A percentile compares a stretch with the other conserved stretches of the same genome.
Conservation (phyloP, 2,329 filamentous ascomycete species). For the Remersonia thermophila region DNA sequence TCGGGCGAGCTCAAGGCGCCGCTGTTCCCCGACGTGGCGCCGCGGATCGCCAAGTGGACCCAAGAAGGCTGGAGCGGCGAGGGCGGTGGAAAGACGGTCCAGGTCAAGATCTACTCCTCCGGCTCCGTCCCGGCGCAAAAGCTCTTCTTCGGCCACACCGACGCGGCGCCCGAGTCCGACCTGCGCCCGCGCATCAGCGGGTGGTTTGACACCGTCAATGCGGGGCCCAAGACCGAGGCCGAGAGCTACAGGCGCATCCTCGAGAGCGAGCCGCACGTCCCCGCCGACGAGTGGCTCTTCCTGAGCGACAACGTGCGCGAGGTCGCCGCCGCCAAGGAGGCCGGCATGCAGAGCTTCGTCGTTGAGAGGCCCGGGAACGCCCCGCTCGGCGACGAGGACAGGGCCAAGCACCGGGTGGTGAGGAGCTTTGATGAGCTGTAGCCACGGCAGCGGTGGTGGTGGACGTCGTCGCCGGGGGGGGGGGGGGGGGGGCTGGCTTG, state of each 20-base stretch:
- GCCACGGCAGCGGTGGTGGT: background rate
- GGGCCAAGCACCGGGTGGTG: constrained; percentile 19
- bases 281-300: constrained; percentile 52
- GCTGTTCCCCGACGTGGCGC: constrained; percentile 62
- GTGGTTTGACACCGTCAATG: constrained; percentile 73
- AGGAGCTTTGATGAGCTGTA: constrained; percentile 21
- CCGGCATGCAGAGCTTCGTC: constrained; percentile 51
- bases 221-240: constrained; percentile 57
- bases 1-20: constrained; percentile 58
- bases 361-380: constrained; percentile 61
- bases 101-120: constrained; percentile 68
- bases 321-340: constrained; percentile 47
- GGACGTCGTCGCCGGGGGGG: no score
- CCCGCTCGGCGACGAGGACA: constrained; percentile 36
- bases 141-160: constrained; percentile 59
- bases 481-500: no score
- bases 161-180: constrained; percentile 45
- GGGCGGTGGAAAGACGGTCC: constrained; percentile 32
- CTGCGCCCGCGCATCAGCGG: constrained; percentile 46
- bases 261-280: constrained; percentile 25
- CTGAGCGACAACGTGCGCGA: constrained; percentile 68
- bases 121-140: constrained; percentile 73
- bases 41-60: constrained; percentile 47
- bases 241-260: constrained; percentile 55
- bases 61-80: background rate